A percentile compares a stretch with the other conserved stretches of the same genome.
phyloP scores from a whole-genome alignment of 805 yeast species.

The Saturnispora kantuleensis region DNA sequence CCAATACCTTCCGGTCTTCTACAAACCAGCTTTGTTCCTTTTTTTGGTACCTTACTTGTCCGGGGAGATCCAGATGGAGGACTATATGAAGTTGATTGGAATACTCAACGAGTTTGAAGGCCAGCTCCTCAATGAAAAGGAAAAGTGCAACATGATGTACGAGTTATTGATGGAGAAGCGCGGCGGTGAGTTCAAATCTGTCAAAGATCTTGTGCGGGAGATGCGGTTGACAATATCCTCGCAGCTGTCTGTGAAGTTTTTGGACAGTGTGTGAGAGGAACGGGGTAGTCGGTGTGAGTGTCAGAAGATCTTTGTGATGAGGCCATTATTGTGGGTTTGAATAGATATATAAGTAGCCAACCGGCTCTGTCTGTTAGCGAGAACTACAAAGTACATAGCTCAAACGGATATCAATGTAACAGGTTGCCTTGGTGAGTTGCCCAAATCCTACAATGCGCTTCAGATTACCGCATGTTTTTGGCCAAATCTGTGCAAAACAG shows the following conservation, averaged over 20 bases:
- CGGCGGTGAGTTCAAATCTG: not conserved
- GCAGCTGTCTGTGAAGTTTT: slow-evolving; percentile 18
- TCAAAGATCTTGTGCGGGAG: slow-evolving; percentile 12
- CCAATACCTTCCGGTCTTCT: slow-evolving; percentile 43
- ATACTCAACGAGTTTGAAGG: slow-evolving; percentile 19
- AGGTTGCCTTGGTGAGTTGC: too few species aligned
- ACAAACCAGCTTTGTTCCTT: slow-evolving; percentile 35
- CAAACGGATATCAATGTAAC: too few species aligned
- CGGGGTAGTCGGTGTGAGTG: too few species aligned
- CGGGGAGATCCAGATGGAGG: slow-evolving; percentile 14
- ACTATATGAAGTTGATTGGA: slow-evolving; percentile 19
- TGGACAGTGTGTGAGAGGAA: too few species aligned
- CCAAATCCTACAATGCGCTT: too few species aligned
- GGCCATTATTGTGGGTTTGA: too few species aligned
- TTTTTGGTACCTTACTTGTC: slow-evolving; percentile 35
- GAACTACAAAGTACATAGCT: too few species aligned
- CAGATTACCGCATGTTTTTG: too few species aligned
- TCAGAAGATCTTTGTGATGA: too few species aligned
- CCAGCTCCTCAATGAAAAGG: slow-evolving; percentile 9
- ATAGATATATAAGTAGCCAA: too few species aligned
- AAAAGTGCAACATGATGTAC: slow-evolving; percentile 16
- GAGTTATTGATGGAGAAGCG: slow-evolving; percentile 15
- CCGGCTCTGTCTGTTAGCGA: too few species aligned
- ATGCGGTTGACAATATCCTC: slow-evolving; percentile 20
- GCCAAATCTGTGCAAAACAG: too few species aligned